Conservation (phyloP, 2,329 filamentous ascomycete genomes). For the Xylariaceae sp. region DNA sequence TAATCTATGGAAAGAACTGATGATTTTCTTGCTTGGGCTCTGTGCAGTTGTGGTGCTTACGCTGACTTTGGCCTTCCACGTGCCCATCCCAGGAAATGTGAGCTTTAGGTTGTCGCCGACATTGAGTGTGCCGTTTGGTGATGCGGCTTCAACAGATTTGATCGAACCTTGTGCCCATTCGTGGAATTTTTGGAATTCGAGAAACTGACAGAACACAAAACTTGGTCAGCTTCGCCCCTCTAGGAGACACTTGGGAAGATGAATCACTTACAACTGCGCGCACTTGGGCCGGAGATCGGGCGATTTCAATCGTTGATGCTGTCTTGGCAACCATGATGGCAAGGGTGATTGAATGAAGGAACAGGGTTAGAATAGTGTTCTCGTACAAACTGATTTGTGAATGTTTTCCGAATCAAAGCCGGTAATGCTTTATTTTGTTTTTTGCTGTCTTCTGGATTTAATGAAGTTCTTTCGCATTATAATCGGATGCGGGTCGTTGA, state of each 20-base stretch:
- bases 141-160: background rate
- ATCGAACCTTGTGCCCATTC: background rate
- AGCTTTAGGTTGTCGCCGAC: background rate
- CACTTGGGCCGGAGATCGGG: background rate
- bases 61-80: background rate
- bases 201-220: background rate
- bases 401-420: no score
- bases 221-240: background rate
- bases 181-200: background rate
- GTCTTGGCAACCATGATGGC: background rate
- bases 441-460: background rate
- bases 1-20: no score
- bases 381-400: background rate
- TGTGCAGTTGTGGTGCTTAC: no score
- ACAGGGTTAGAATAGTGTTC: background rate
- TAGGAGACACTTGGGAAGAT: background rate
- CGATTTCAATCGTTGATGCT: background rate
- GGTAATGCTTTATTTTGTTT: background rate
- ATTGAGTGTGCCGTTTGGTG: background rate
- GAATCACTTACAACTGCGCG: background rate
- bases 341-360: background rate
- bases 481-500: background rate
- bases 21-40: no score
- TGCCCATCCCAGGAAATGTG: background rate
- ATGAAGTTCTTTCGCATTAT: background rate